phyloP scores from a whole-genome alignment of 2,329 filamentous ascomycete genomes.

The Calonectria hawksworthii region DNA sequence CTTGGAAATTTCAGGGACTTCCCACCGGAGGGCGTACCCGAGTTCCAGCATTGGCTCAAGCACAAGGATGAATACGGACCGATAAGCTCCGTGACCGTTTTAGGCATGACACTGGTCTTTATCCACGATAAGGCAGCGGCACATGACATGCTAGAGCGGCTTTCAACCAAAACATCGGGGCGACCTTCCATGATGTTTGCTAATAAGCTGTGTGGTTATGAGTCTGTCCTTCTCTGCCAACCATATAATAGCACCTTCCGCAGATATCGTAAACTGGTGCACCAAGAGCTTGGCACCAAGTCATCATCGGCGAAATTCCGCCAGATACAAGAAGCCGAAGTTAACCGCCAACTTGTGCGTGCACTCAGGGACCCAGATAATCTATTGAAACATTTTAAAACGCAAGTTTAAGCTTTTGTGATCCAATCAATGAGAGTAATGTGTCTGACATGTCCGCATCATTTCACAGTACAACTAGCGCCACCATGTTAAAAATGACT shows the following conservation, averaged over 20 bases:
- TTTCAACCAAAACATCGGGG: not conserved
- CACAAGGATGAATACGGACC: not conserved
- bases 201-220: not conserved
- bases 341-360: not conserved
- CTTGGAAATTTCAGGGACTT: not conserved
- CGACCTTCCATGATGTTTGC: not conserved
- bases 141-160: not conserved
- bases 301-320: not conserved
- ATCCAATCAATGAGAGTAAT: too few species aligned
- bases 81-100: not conserved
- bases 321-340: not conserved
- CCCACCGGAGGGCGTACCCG: not conserved
- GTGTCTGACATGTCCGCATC: not conserved
- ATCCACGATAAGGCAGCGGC: not conserved
- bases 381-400: not conserved
- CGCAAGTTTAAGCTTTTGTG: not conserved
- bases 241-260: not conserved
- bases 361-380: not conserved
- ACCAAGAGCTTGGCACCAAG: not conserved
- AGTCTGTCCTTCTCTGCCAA: not conserved
- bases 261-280: not conserved
- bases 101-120: not conserved
- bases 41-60: not conserved
- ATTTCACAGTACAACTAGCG: not conserved
- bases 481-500: not conserved